Percentiles rank a stretch among this genome's conserved stretches.
These are phyloP conservation scores for Ceratobasidium sp. DNA, from an alignment of 1,284 basidiomycete species.

Conservation along the genomic window DNA sequence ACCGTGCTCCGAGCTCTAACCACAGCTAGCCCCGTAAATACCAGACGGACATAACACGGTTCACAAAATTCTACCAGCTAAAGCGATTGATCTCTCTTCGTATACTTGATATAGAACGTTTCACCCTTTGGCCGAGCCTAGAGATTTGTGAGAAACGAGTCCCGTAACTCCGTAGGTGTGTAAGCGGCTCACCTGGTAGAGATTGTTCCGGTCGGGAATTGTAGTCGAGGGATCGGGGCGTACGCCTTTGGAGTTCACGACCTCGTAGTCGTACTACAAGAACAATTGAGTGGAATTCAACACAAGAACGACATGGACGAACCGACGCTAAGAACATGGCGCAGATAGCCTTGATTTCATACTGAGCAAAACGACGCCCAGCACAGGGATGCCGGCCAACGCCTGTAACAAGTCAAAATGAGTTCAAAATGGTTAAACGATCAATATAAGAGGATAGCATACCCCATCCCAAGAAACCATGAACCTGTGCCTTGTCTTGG, in stretches of 20 bases:
- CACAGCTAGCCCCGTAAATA: too few relatives aligned
- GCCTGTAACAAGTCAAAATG: not conserved
- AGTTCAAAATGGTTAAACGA: too few relatives aligned
- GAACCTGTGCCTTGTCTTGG: conserved; percentile 25
- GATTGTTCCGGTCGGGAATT: conserved; percentile 32
- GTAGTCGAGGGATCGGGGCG: conserved; percentile 12
- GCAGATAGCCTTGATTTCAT: conserved; percentile 33
- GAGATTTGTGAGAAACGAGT: not conserved
- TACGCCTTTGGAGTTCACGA: conserved; percentile 3
- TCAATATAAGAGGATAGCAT: not conserved
- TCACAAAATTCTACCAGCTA: too few relatives aligned
- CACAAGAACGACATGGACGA: not conserved
- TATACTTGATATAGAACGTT: conserved; percentile 23
- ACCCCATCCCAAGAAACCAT: conserved; percentile 39
- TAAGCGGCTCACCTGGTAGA: conserved; percentile 13
- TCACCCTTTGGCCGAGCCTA: conserved; percentile 38
- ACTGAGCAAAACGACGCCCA: conserved; percentile 30
- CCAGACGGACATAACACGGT: too few relatives aligned
- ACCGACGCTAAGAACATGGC: conserved; percentile 17
- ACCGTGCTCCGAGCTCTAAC: too few relatives aligned
- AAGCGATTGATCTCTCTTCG: not conserved
- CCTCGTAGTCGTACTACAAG: conserved; percentile 16
- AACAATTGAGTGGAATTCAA: not conserved
- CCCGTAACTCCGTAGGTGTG: not conserved
- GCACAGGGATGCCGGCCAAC: conserved; percentile 27